Base-by-base conservation (phyloP, 2,329 filamentous ascomycete species). In the Claviceps spartinae region DNA sequence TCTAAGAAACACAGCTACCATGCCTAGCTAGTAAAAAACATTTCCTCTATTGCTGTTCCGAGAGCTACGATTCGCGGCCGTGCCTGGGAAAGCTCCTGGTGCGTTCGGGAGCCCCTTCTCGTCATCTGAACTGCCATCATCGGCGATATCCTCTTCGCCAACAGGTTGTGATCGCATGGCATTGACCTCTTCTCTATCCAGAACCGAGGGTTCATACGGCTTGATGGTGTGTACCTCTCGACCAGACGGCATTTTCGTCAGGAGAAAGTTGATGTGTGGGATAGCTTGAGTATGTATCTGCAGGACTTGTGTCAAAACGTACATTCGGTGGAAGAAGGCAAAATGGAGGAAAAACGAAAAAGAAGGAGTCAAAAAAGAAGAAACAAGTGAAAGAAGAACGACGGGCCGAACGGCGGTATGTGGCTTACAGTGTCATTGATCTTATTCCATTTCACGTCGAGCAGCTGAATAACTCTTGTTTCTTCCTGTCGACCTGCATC, bases 401-500 rank as follows among this genome's bases (percentile, higher is more conserved):
- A 36, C 5, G 16, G 16, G 8, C 43, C 8, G n/a, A 6, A 49
- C 30, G 30, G 47, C 2, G 22, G 61, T 3, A 4, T 22, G 22
- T 56, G 5, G 56, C 80, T 70, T 69, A 94, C 87, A 18, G 87
- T 95, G 66, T 96, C 88, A 63, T 98, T 98, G 68, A 89, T 81
- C 69, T 89, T 93, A 55, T 80, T 81, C 91, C 93, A 96, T 65
- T 95, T 96, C 40, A 75, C 77, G 60, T 94, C 80, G 37, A 98
- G 71, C 81, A 93, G 88, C 60, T 93, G 86, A 49, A 96, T 75
- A 2, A 97, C 85, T 52, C 89, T 77, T 2, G 77, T 81, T 68
- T 98, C 93, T 65, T 97, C 93, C 18, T 88, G 69, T 60, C 79
- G 83, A 1, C 93, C 91, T 0, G 84, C 91, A 67, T 96, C 90